phyloP scores from a whole-genome alignment of 2,329 filamentous ascomycete genomes.

The Akanthomyces muscarius region DNA sequence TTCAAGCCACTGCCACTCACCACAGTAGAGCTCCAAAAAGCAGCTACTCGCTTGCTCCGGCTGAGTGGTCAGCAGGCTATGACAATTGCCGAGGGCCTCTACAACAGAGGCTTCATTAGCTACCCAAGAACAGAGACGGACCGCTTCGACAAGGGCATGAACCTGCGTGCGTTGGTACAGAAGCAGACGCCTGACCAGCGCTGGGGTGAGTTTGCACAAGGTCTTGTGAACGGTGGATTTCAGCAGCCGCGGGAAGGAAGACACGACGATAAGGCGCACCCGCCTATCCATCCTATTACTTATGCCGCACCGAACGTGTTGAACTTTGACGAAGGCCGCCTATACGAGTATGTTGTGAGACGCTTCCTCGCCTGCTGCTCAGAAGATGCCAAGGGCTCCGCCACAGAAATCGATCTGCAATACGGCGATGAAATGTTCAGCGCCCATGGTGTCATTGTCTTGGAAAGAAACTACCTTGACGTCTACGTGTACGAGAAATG shows the following conservation, averaged over 20 bases:
- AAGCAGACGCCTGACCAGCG: constrained; percentile 73
- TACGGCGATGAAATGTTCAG: constrained; percentile 83
- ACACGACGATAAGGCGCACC: constrained; percentile 95
- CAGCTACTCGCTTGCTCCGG: constrained; percentile 81
- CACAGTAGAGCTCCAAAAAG: constrained; percentile 94
- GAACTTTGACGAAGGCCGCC: constrained; percentile 63
- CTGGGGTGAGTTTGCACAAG: constrained; percentile 80
- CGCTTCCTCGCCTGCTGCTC: constrained; percentile 95
- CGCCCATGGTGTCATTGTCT: constrained; percentile 76
- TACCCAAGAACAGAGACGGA: constrained; percentile 98
- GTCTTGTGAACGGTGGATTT: constrained; percentile 71
- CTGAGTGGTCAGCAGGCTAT: constrained; percentile 91
- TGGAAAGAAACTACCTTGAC: constrained; percentile 89
- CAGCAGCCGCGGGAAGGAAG: constrained; percentile 75
- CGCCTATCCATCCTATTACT: constrained; percentile 93
- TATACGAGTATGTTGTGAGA: constrained; percentile 90
- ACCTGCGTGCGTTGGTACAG: constrained; percentile 72
- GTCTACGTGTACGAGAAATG: constrained; percentile 97
- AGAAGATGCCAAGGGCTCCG: constrained; percentile 82
- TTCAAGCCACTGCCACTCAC: constrained; percentile 92
- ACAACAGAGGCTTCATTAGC: constrained; percentile 93
- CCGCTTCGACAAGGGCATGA: constrained; percentile 86
- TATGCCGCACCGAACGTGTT: constrained; percentile 65
- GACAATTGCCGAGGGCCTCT: constrained; percentile 79
- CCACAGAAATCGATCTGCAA: constrained; percentile 77